Evolutionary conservation across 2,329 filamentous ascomycete species (phyloP).

Genomic region (Aureobasidium sp.): DNA sequence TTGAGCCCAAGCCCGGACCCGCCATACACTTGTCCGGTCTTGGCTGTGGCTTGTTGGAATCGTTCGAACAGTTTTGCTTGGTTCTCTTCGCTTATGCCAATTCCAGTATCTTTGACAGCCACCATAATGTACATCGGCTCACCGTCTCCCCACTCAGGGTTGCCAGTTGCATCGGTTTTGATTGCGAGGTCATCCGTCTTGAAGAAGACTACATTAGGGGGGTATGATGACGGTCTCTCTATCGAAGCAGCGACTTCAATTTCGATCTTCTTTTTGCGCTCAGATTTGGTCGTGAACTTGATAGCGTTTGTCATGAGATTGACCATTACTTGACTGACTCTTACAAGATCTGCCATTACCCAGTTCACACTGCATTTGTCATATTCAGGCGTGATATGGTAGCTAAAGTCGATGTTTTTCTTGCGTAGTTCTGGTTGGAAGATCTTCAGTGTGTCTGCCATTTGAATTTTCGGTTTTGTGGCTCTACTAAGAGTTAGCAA

Average conservation of each 20-base stretch:
- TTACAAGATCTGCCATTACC: conserved; percentile 23
- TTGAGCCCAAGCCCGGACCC: conserved; percentile 48
- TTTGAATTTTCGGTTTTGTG: conserved; percentile 30
- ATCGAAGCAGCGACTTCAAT: conserved; percentile 30
- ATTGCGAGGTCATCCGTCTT: conserved; percentile 28
- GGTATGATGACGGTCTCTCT: conserved; percentile 44
- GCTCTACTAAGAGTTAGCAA: conserved; percentile 6
- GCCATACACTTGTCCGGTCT: conserved; percentile 33
- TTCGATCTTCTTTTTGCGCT: conserved; percentile 19
- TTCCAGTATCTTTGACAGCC: conserved; percentile 33
- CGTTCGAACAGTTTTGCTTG: conserved; percentile 23
- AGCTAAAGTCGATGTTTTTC: conserved; percentile 32
- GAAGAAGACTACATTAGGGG: conserved; percentile 35
- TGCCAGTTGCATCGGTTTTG: conserved; percentile 46
- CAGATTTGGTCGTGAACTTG: conserved; percentile 27
- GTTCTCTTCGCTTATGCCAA: conserved; percentile 25
- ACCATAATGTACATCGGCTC: conserved; percentile 24
- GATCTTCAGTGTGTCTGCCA: conserved; percentile 36
- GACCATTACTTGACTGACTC: conserved; percentile 25
- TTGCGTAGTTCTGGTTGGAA: conserved; percentile 39
- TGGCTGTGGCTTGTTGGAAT: conserved; percentile 23
- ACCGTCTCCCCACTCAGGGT: conserved; percentile 43
- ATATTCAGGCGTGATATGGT: conserved; percentile 31
- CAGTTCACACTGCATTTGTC: conserved; percentile 26
- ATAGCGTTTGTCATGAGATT: conserved; percentile 26